These are phyloP conservation scores for Ceratocystis papillata DNA, from an alignment of 2,329 filamentous ascomycete genomes.

Conservation along the genomic window DNA sequence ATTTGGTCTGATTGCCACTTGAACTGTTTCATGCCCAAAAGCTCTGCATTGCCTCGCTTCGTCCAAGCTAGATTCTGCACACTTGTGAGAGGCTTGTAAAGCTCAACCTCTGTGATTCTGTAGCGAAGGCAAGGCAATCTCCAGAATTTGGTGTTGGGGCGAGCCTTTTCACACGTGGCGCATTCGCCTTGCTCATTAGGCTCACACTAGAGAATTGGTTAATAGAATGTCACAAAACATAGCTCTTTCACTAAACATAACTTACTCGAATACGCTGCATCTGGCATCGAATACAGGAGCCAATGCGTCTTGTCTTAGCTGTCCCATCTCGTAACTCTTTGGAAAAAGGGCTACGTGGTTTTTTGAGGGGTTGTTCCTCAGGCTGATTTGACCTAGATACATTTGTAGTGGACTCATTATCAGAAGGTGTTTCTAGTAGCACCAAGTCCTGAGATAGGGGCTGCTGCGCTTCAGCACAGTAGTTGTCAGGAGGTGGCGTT, in stretches of 20 bases:
- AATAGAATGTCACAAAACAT: slow-evolving; percentile 16
- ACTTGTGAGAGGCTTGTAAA: slow-evolving; percentile 46
- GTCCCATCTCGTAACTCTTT: slow-evolving; percentile 41
- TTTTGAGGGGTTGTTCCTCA: neutral
- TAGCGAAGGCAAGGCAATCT: slow-evolving; percentile 49
- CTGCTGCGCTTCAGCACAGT: too few species aligned
- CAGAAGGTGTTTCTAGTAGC: too few species aligned
- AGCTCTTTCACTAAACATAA: slow-evolving; percentile 20
- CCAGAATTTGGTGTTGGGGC: slow-evolving; percentile 38
- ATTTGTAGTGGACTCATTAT: too few species aligned
- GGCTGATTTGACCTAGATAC: too few species aligned
- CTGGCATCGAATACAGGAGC: slow-evolving; percentile 49
- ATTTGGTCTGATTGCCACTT: slow-evolving; percentile 45
- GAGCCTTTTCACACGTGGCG: slow-evolving; percentile 43
- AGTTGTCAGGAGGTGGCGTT: too few species aligned
- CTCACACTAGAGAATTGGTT: slow-evolving; percentile 38
- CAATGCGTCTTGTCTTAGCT: slow-evolving; percentile 46
- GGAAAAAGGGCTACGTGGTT: slow-evolving; percentile 45
- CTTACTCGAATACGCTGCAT: slow-evolving; percentile 53
- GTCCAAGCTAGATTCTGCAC: slow-evolving; percentile 51
- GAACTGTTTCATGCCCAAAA: slow-evolving; percentile 41
- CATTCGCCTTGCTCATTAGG: slow-evolving; percentile 41
- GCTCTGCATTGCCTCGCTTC: slow-evolving; percentile 25
- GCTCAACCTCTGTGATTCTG: slow-evolving; percentile 47
- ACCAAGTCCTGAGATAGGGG: too few species aligned